Evolutionary conservation across 768 basidiomycete species (phyloP).

Genomic region (Termitomyces titanicus): DNA sequence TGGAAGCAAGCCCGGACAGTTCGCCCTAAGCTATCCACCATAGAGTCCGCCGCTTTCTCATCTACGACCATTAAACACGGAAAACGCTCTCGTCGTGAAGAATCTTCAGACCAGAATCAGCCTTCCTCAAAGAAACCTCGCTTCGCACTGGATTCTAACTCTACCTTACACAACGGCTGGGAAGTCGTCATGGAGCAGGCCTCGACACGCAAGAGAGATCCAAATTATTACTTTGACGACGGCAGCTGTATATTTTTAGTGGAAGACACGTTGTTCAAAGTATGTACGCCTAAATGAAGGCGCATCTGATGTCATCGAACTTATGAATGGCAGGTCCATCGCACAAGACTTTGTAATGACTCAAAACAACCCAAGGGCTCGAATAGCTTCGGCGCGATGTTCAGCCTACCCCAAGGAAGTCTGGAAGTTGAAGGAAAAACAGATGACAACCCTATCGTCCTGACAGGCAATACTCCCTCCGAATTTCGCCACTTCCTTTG

Average conservation of each 20-base stretch:
- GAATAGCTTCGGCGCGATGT: constrained; percentile 57
- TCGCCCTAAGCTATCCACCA: constrained; percentile 2
- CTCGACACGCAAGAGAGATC: constrained; percentile 32
- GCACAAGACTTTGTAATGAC: constrained; percentile 57
- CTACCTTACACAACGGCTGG: constrained; percentile 9
- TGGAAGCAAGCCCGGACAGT: not conserved
- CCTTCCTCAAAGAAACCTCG: constrained; percentile 11
- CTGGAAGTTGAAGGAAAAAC: constrained; percentile 50
- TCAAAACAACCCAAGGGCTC: constrained; percentile 39
- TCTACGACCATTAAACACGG: not conserved
- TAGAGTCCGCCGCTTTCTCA: constrained; percentile 1
- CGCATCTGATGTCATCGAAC: not conserved
- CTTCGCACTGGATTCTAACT: constrained; percentile 1
- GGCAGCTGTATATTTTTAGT: constrained; percentile 68
- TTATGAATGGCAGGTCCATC: constrained; percentile 43
- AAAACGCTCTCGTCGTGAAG: constrained; percentile 8
- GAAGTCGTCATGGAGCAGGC: constrained; percentile 11
- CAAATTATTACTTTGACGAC: constrained; percentile 60
- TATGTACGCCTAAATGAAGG: constrained; percentile 26
- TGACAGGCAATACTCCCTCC: constrained; percentile 56
- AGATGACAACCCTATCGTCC: constrained; percentile 61
- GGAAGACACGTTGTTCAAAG: constrained; percentile 66
- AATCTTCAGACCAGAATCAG: not conserved
- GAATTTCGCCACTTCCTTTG: constrained; percentile 76
- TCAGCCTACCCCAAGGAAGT: constrained; percentile 60